Percentiles rank a stretch among this genome's conserved stretches.
Evolutionary conservation across 2,329 filamentous ascomycete genomes (phyloP).

Genomic region (Microsporum audouinii): DNA sequence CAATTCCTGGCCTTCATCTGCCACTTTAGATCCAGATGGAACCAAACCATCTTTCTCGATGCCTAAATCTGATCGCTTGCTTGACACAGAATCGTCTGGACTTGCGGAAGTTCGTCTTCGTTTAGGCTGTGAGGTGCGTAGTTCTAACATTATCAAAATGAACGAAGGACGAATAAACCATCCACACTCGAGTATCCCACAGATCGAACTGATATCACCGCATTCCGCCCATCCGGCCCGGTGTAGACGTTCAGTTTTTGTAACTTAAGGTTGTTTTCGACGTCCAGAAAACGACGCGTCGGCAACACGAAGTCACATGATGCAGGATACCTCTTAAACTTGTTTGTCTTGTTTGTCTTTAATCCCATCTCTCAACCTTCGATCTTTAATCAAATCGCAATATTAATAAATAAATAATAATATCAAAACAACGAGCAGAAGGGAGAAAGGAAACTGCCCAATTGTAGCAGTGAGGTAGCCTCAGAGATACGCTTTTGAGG

Average conservation of each 20-base stretch:
- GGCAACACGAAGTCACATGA: constrained; percentile 5
- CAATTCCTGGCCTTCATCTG: background rate
- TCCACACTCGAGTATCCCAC: background rate
- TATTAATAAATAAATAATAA: background rate
- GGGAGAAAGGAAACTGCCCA: background rate
- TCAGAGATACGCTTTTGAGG: background rate
- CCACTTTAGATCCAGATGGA: background rate
- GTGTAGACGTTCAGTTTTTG: background rate
- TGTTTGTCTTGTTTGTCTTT: background rate
- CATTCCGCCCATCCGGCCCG: background rate
- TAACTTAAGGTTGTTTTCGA: background rate
- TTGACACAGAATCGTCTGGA: background rate
- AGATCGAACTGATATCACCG: background rate
- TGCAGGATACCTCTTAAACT: background rate
- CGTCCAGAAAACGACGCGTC: background rate
- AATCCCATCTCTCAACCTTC: background rate
- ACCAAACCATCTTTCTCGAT: background rate
- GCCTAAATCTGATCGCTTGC: background rate
- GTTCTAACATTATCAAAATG: background rate
- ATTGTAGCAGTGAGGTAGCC: background rate
- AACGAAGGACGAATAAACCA: background rate
- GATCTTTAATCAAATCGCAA: background rate
- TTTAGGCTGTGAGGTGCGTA: background rate
- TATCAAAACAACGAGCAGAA: background rate
- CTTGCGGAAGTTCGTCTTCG: background rate